phyloP scores from a whole-genome alignment of 306 rosid genomes.

The Hippophae tibetana region DNA sequence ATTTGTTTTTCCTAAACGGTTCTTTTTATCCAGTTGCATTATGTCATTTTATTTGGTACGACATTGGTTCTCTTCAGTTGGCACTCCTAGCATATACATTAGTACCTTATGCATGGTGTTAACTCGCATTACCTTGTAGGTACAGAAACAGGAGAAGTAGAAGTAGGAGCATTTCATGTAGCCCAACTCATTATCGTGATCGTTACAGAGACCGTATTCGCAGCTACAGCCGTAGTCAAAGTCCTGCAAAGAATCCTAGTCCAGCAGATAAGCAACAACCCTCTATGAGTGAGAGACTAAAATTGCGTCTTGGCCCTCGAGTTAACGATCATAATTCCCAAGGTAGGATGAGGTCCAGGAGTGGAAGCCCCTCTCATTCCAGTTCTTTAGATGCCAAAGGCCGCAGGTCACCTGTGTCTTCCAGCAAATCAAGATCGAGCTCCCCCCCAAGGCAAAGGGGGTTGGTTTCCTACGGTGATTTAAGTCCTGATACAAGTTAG shows the following conservation, averaged over 20 bases:
- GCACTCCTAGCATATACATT: no score
- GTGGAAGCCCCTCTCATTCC: conserved; percentile 32
- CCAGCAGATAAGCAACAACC: conserved; percentile 49
- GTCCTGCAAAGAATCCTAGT: conserved; percentile 47
- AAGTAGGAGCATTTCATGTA: conserved; percentile 61
- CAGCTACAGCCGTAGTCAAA: conserved; percentile 26
- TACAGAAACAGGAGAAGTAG: conserved; percentile 52
- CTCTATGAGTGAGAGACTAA: conserved; percentile 57
- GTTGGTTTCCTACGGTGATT: conserved; percentile 82
- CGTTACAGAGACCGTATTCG: conserved; percentile 24
- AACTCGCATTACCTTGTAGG: conserved; percentile 23
- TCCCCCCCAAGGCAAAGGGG: conserved; percentile 69
- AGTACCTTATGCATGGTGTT: neutral
- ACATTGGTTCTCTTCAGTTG: no score
- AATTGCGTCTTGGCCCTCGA: conserved; percentile 79
- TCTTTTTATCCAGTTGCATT: no score
- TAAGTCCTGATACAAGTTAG: conserved; percentile 51
- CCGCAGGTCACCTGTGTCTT: conserved; percentile 37
- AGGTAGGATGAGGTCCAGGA: conserved; percentile 34
- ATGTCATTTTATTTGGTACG: no score
- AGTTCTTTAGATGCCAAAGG: conserved; percentile 45
- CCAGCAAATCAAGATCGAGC: conserved; percentile 65
- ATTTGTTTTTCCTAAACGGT: no score
- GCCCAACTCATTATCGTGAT: conserved; percentile 56
- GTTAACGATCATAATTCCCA: conserved; percentile 26